Conservation (phyloP, 2,329 filamentous ascomycete species). For the Penicillium vulpinum region DNA sequence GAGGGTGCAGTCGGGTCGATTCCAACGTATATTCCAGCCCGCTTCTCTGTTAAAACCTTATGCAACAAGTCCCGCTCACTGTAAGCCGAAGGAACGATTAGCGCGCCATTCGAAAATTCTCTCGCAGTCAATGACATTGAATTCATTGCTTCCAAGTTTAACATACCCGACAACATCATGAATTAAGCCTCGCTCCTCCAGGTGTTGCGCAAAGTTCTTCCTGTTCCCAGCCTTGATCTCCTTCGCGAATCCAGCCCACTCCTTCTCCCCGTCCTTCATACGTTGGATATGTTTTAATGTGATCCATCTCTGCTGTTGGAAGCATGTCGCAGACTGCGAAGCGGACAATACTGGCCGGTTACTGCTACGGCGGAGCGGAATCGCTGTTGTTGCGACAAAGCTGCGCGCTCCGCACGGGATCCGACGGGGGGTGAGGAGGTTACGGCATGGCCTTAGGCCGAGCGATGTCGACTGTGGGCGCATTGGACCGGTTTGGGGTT, state of each 20-base stretch:
- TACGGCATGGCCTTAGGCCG: conserved; percentile 25
- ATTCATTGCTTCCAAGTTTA: too few relatives aligned
- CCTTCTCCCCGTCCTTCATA: conserved; percentile 40
- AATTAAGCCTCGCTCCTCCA: conserved; percentile 49
- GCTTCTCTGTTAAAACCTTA: conserved; percentile 46
- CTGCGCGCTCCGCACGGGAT: conserved; percentile 24
- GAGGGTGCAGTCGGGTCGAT: conserved; percentile 53
- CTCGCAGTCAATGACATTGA: background rate
- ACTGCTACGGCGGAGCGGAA: conserved; percentile 10
- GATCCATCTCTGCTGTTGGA: conserved; percentile 39
- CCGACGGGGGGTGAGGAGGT: conserved; percentile 9
- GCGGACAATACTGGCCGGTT: conserved; percentile 15
- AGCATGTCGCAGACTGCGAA: background rate
- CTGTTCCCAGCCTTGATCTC: conserved; percentile 47
- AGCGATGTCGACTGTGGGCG: conserved; percentile 24
- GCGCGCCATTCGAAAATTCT: background rate
- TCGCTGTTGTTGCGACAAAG: conserved; percentile 27
- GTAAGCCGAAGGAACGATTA: conserved; percentile 12
- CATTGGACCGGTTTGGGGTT: conserved; percentile 25
- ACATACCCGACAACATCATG: conserved; percentile 50
- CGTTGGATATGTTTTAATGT: conserved; percentile 38
- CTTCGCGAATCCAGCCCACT: conserved; percentile 43
- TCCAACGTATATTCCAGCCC: conserved; percentile 50
- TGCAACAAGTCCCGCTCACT: conserved; percentile 48
- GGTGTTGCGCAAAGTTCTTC: conserved; percentile 45